phyloP scores from a whole-genome alignment of 2,329 filamentous ascomycete genomes.

The Fusarium sp. region DNA sequence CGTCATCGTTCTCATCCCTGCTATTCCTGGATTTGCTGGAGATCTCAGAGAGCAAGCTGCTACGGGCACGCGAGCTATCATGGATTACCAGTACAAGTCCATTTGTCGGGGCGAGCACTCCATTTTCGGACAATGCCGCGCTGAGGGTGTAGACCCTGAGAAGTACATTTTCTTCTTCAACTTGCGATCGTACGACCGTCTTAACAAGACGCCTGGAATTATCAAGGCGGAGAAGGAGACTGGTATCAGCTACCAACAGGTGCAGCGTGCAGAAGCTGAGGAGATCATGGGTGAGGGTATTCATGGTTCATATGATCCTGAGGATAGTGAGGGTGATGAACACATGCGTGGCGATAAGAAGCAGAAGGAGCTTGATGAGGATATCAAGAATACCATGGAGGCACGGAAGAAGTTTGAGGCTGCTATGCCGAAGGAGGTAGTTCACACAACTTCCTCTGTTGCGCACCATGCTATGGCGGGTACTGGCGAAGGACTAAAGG shows the following conservation, averaged over 20 bases:
- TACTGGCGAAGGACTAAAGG: conserved; percentile 62
- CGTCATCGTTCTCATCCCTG: conserved; percentile 89
- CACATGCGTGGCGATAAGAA: conserved; percentile 60
- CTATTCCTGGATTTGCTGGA: conserved; percentile 93
- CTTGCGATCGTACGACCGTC: conserved; percentile 88
- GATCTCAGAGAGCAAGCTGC: conserved; percentile 87
- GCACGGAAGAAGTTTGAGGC: conserved; percentile 66
- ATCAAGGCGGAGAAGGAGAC: conserved; percentile 82
- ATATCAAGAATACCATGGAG: conserved; percentile 55
- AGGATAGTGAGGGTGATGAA: conserved; percentile 58
- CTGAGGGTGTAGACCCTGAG: conserved; percentile 79
- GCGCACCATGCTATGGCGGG: conserved; percentile 86
- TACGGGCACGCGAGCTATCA: conserved; percentile 89
- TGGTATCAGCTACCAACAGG: conserved; percentile 85
- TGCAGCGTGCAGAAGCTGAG: conserved; percentile 88
- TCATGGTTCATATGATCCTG: conserved; percentile 65
- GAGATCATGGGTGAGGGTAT: conserved; percentile 85
- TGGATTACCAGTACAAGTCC: conserved; percentile 99
- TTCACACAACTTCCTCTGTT: conserved; percentile 59
- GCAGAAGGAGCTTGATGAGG: conserved; percentile 52
- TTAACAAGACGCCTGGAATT: conserved; percentile 83
- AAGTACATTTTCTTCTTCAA: conserved; percentile 96
- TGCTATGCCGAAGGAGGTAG: conserved; percentile 53
- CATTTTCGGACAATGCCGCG: conserved; percentile 82
- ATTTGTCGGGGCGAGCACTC: conserved; percentile 92